Base-by-base conservation (phyloP, 2,329 filamentous ascomycete species). In the Chaetomiaceae sp. region DNA sequence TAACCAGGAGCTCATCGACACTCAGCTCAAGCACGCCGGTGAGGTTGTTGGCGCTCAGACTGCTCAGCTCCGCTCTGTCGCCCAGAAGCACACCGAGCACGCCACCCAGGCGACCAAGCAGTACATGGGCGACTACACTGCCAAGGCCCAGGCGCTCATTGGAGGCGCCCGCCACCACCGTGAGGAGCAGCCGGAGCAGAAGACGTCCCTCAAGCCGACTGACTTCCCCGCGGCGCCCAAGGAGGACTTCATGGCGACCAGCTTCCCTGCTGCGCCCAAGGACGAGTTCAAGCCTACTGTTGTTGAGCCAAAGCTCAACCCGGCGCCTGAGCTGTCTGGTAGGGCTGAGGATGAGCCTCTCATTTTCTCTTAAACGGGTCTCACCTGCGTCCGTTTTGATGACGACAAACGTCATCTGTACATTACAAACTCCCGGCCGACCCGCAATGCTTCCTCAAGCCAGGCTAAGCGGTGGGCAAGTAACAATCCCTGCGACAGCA, bases 1-100 rank as follows among this genome's bases (percentile, higher is more conserved):
- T 63, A 87, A 87, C 77, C 76, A 86, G 73, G 84, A 87, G 71
- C 69, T 86, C 53, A 87, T 87, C 62, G 84, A 87, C 64, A 68
- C 75, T 59, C 78, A 86, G 62, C 66, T 87, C 61, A 71, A 79
- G 67, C 73, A 80, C 57, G 79, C 75, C 49, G 75, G 77, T 37
- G 74, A 83, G 29, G 65, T 84, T 34, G 73, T 86, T 65, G 79
- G 77, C 66, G 73, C 77, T 58, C 84, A 87, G 73, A 83, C 84
- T 46, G 71, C 75, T 58, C 82, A 86, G 72, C 74, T 86, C 47
- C 79, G 80, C 63, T 71, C 73, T 52, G 73, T 84, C 53, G 82
- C 83, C 36, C 78, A 76, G 68, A 81, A 85, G 72, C 82, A 86
- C 66, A 82, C 84, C 43, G 74, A 77, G 47, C 78, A 82, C 62